Evolutionary conservation across 2,329 filamentous ascomycete genomes (phyloP).

Genomic region (Aureobasidium pullulans): DNA sequence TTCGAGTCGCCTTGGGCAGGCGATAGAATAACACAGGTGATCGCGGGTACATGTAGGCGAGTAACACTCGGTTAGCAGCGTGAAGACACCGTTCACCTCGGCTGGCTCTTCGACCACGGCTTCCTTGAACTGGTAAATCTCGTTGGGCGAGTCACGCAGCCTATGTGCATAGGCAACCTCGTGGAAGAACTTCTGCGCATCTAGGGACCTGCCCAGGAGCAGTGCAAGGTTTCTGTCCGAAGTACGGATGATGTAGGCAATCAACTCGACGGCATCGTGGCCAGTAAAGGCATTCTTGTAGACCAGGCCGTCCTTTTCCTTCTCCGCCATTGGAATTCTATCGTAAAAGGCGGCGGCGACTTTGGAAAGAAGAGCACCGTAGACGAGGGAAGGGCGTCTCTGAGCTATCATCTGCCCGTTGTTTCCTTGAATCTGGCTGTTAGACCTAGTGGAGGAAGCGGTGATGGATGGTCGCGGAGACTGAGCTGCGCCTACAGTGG

Average conservation of each 20-base stretch:
- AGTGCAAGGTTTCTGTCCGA: slow-evolving; percentile 91
- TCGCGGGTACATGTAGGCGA: slow-evolving; percentile 95
- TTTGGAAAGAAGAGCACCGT: slow-evolving; percentile 86
- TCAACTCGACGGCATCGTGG: slow-evolving; percentile 88
- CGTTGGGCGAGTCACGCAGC: slow-evolving; percentile 82
- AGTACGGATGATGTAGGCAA: slow-evolving; percentile 94
- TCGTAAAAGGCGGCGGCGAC: slow-evolving; percentile 90
- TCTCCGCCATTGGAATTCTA: slow-evolving; percentile 75
- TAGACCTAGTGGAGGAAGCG: slow-evolving; percentile 27
- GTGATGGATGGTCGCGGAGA: slow-evolving; percentile 23
- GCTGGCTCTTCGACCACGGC: slow-evolving; percentile 80
- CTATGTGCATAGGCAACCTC: slow-evolving; percentile 98
- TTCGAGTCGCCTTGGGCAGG: slow-evolving; percentile 85
- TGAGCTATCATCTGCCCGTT: slow-evolving; percentile 48
- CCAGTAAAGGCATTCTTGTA: slow-evolving; percentile 98
- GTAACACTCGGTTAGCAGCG: slow-evolving; percentile 92
- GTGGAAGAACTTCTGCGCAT: slow-evolving; percentile 98
- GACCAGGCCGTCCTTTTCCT: slow-evolving; percentile 91
- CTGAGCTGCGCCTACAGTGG: slow-evolving; percentile 17
- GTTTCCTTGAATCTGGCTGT: slow-evolving; percentile 27
- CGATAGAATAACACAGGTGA: slow-evolving; percentile 95
- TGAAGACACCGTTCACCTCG: slow-evolving; percentile 92
- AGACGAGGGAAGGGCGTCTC: slow-evolving; percentile 73
- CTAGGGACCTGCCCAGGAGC: slow-evolving; percentile 80
- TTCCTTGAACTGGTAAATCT: slow-evolving; percentile 96